Evolutionary conservation across 169 alveolate species (phyloP).

Genomic region (Toxoplasma gondii): DNA sequence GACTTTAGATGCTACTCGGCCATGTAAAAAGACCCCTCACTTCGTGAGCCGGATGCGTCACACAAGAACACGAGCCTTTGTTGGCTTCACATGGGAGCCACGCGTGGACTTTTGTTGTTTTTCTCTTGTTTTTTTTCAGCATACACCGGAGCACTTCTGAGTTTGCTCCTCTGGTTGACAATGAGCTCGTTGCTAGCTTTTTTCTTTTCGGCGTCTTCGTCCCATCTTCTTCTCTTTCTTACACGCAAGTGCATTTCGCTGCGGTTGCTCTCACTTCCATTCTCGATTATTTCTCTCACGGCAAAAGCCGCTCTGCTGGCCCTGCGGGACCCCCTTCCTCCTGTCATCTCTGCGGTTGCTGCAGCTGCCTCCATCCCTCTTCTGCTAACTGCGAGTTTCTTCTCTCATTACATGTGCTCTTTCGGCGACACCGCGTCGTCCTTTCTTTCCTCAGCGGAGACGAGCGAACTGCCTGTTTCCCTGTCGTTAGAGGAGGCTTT

Average conservation of each 20-base stretch:
- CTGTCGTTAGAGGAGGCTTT: background rate
- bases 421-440: background rate
- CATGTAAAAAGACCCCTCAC: no score
- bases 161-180: background rate
- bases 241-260: background rate
- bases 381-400: background rate
- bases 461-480: background rate
- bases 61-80: no score
- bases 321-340: conserved; percentile 10
- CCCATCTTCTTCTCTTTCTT: conserved; percentile 16
- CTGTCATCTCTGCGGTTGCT: background rate
- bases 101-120: background rate
- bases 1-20: no score
- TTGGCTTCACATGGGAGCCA: no score
- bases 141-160: background rate
- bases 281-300: background rate
- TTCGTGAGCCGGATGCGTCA: no score
- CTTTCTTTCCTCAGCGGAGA: background rate
- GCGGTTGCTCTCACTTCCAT: conserved; percentile 32
- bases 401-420: background rate
- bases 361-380: conserved; percentile 3
- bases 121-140: background rate
- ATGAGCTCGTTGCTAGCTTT: background rate
- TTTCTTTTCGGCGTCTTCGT: conserved; percentile 6
- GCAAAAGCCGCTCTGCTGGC: conserved; percentile 33